phyloP scores from a whole-genome alignment of 1,284 basidiomycete species.

The Erythrobasidium hasegawianum region DNA sequence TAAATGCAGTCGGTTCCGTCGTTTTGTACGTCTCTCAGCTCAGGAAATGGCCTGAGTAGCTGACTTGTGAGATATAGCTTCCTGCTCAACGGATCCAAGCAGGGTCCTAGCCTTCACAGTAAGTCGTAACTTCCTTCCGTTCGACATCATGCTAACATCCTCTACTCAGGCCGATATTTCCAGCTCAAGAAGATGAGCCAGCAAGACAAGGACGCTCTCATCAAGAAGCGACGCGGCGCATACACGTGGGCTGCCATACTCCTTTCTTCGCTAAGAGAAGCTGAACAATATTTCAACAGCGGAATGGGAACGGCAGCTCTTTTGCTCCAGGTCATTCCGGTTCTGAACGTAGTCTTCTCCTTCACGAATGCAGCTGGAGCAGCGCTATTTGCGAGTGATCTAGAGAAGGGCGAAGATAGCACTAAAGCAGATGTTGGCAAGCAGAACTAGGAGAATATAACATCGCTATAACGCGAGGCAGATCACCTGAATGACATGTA shows the following conservation, averaged over 20 bases:
- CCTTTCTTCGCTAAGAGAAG: too few relatives aligned
- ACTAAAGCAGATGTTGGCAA: conserved; percentile 12
- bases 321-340: conserved; percentile 29
- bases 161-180: conserved; percentile 28
- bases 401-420: conserved; percentile 26
- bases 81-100: conserved; percentile 29
- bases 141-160: not conserved
- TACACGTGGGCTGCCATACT: conserved; percentile 29
- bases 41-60: too few relatives aligned
- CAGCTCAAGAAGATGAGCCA: conserved; percentile 33
- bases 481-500: not conserved
- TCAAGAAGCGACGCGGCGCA: conserved; percentile 23
- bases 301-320: conserved; percentile 32
- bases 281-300: too few relatives aligned
- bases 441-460: not conserved
- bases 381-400: conserved; percentile 29
- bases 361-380: conserved; percentile 35
- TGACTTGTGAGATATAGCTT: conserved; percentile 16
- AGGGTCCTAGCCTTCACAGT: conserved; percentile 27
- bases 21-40: conserved; percentile 26
- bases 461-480: not conserved
- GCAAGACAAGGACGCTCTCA: conserved; percentile 10
- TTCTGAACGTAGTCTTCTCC: conserved; percentile 29
- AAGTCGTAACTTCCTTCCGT: too few relatives aligned
- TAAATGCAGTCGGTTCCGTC: conserved; percentile 14